Evolutionary conservation across 2,329 filamentous ascomycete genomes (phyloP).

Genomic region (Parascedosporium putredinis): DNA sequence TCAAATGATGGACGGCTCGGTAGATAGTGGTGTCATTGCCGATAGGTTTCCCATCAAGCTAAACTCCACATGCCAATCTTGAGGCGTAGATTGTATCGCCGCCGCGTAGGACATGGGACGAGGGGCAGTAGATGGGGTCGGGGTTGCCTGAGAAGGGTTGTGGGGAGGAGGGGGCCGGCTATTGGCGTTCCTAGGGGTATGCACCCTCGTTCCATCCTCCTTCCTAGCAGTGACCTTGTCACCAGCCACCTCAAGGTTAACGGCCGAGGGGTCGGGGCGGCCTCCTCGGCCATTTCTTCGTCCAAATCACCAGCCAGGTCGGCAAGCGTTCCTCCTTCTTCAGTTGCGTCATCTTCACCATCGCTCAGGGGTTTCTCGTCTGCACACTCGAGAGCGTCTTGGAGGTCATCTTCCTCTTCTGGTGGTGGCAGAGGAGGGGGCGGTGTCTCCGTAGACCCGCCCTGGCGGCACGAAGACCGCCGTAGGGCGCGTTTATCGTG

Average conservation of each 20-base stretch:
- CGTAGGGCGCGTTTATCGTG: conserved; percentile 50
- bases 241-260: conserved; percentile 81
- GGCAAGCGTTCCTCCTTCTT: conserved; percentile 50
- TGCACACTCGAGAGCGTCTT: conserved; percentile 77
- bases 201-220: conserved; percentile 79
- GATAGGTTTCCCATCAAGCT: conserved; percentile 75
- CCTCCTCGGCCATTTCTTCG: conserved; percentile 65
- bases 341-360: conserved; percentile 57
- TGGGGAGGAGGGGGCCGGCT: conserved; percentile 27
- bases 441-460: conserved; percentile 40
- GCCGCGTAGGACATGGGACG: conserved; percentile 74
- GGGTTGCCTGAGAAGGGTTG: conserved; percentile 33
- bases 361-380: conserved; percentile 78
- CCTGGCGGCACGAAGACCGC: conserved; percentile 52
- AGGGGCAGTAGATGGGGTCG: conserved; percentile 44
- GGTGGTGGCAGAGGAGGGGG: conserved; percentile 40
- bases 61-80: conserved; percentile 98
- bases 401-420: conserved; percentile 48
- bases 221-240: conserved; percentile 86
- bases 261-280: conserved; percentile 63
- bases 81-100: conserved; percentile 67
- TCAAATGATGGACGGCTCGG: conserved; percentile 69
- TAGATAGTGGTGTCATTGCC: conserved; percentile 93
- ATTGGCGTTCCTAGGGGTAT: conserved; percentile 61
- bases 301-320: conserved; percentile 86